Evolutionary conservation across 2,329 filamentous ascomycete genomes (phyloP).

Genomic region (Venturia nashicola): DNA sequence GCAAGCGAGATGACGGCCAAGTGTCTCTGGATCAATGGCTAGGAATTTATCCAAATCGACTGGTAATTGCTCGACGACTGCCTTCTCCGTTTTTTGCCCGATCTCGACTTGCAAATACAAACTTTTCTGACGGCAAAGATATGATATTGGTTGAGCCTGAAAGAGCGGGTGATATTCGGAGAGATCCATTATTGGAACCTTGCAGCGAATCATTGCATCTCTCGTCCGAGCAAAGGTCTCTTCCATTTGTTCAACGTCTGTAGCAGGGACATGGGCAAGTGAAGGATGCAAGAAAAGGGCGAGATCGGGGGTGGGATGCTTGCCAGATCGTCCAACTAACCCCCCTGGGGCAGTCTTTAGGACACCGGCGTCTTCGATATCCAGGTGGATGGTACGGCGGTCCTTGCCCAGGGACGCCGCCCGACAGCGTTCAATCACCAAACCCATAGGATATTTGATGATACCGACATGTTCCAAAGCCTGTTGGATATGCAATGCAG

Average conservation of each 20-base stretch:
- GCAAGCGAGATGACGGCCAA: slow-evolving; percentile 5
- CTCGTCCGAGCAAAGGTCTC: not conserved
- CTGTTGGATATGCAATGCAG: not conserved
- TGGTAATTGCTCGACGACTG: slow-evolving; percentile 3
- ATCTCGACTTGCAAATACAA: slow-evolving; percentile 5
- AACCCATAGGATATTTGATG: not conserved
- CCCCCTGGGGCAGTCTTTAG: not conserved
- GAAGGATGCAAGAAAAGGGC: slow-evolving; percentile 8
- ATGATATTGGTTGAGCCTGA: slow-evolving; percentile 1
- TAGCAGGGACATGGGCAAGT: not conserved
- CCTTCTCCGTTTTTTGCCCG: not conserved
- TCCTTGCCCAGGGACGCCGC: not conserved
- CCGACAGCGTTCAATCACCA: not conserved
- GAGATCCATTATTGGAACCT: slow-evolving; percentile 8
- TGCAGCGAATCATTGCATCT: slow-evolving; percentile 1
- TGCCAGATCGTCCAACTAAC: not conserved
- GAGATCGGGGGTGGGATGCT: slow-evolving; percentile 4
- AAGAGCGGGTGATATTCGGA: slow-evolving; percentile 6
- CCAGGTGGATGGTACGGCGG: not conserved
- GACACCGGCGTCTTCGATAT: not conserved
- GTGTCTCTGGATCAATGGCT: slow-evolving; percentile 3
- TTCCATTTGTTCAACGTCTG: not conserved
- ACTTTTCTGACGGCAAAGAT: slow-evolving; percentile 3
- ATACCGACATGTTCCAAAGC: not conserved
- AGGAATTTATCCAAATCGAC: slow-evolving; percentile 8